Evolutionary conservation across 2,329 filamentous ascomycete genomes (phyloP), one percentile per base, ranked within the genome.

Genomic region (Lecanicillium sp.): DNA sequence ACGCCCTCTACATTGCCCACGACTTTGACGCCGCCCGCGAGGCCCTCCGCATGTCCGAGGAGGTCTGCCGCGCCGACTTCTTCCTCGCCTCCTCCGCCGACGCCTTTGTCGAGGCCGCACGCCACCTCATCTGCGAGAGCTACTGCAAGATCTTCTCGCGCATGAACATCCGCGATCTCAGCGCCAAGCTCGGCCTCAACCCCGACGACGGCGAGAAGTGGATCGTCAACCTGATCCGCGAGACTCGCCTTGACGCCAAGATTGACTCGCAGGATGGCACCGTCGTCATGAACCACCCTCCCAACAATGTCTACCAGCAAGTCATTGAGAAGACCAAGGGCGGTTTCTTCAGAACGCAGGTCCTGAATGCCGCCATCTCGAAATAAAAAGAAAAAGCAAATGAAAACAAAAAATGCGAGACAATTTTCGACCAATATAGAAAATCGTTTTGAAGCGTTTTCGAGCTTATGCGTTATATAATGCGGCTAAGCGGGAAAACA

Each of bases 91-190:
- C 80, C 15, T 79, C 85, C 4, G 81, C 86, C 25, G 90, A 97
- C 54, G 73, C 80, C 30, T 98, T 98, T 59, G 87, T 98, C 47
- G 90, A 97, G 58, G 83, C 87, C 35, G 92, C 92, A 29, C 78
- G 92, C 57, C 92, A 98, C 72, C 74, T 98, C 44, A 97, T 98
- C 62, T 97, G 90, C 39, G 92, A 98, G 73, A 88, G 81, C 63
- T 98, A 98, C 77, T 98, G 92, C 86, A 97, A 97, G 79, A 98
- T 98, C 61, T 94, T 97, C 66, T 88, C 94, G 60, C 79, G 90
- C 54, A 98, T 98, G 61, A 90, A 97, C 63, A 97, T 98, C 63
- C 88, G 89, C 77, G 92, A 97, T 55, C 78, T 98, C 43, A 95
- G 88, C 49, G 84, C 81, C 47, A 86, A 92, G 61, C 80, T 98